Conservation (phyloP, 495 filamentous ascomycete genomes). For the Friedmanniomyces endolithicus region DNA sequence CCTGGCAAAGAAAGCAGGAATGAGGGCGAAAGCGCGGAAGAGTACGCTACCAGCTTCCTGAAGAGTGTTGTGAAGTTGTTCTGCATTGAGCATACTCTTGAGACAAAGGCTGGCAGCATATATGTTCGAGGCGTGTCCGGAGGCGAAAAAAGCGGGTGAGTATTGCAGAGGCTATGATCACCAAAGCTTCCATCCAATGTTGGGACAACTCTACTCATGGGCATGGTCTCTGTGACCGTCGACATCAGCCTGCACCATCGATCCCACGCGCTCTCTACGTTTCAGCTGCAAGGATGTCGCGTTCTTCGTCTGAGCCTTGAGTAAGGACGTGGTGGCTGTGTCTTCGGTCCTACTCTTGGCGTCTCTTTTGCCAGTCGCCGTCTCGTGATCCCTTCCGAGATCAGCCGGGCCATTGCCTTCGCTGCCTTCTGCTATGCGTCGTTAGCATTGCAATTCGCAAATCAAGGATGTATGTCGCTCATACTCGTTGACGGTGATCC, state of each 20-base stretch:
- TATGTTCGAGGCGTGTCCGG: slow-evolving; percentile 55
- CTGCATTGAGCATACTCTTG: slow-evolving; percentile 57
- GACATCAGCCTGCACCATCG: not conserved
- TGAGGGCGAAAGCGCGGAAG: slow-evolving; percentile 40
- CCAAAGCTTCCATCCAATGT: slow-evolving; percentile 48
- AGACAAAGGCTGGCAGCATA: slow-evolving; percentile 56
- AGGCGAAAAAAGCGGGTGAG: slow-evolving; percentile 61
- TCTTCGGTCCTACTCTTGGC: not conserved
- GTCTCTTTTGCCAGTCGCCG: not conserved
- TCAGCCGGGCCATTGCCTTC: not conserved
- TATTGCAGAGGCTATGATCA: slow-evolving; percentile 57
- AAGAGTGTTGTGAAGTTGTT: slow-evolving; percentile 63
- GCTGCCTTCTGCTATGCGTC: not conserved
- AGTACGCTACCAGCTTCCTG: slow-evolving; percentile 57
- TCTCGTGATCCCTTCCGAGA: not conserved
- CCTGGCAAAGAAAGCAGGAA: slow-evolving; percentile 32
- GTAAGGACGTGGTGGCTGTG: not conserved
- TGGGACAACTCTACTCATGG: slow-evolving; percentile 54
- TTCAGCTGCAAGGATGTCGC: not conserved
- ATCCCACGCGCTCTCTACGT: not conserved
- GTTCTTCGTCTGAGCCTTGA: not conserved
- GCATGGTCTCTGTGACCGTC: not conserved
- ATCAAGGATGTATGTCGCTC: not conserved
- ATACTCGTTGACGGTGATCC: not conserved
- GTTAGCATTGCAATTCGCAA: not conserved